These are phyloP conservation scores for Diplogelasinospora grovesii DNA, from an alignment of 495 filamentous ascomycete genomes.

Conservation along the genomic window DNA sequence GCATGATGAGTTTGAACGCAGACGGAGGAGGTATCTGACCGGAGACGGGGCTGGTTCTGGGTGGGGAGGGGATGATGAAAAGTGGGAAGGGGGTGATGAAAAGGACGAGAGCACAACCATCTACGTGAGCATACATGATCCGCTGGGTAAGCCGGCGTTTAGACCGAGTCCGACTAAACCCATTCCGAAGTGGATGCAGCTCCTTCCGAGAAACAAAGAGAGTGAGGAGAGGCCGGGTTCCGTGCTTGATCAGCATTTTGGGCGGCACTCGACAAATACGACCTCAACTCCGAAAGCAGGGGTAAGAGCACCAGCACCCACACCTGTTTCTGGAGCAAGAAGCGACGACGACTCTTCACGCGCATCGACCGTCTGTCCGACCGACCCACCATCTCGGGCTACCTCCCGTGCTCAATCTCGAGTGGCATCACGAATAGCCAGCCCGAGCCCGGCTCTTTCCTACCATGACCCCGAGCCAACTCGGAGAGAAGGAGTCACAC, in stretches of 20 bases:
- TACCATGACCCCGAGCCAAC: background rate
- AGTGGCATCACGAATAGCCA: background rate
- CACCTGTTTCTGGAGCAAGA: too few relatives aligned
- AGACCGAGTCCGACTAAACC: conserved; percentile 38
- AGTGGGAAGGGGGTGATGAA: background rate
- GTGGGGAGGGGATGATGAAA: conserved; percentile 8
- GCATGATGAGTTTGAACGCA: too few relatives aligned
- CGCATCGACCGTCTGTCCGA: conserved; percentile 10
- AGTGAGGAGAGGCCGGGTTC: conserved; percentile 14
- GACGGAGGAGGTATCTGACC: conserved; percentile 3
- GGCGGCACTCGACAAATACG: background rate
- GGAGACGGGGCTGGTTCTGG: too few relatives aligned
- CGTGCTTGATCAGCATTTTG: conserved; percentile 24
- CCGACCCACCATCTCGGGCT: background rate
- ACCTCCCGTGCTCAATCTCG: background rate
- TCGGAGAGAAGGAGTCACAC: background rate
- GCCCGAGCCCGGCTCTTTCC: background rate
- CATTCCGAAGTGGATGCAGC: conserved; percentile 40
- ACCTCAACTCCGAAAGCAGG: too few relatives aligned
- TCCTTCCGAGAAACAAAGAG: conserved; percentile 20
- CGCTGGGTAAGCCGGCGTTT: conserved; percentile 32
- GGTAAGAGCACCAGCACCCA: too few relatives aligned
- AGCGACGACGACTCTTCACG: background rate
- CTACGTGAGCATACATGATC: conserved; percentile 37
- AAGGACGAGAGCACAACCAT: conserved; percentile 12